Percentiles rank a stretch among this genome's conserved stretches.
Evolutionary conservation across 352 stramenopile species (phyloP).

Genomic region (Thalassiosira livingstoniorum): DNA sequence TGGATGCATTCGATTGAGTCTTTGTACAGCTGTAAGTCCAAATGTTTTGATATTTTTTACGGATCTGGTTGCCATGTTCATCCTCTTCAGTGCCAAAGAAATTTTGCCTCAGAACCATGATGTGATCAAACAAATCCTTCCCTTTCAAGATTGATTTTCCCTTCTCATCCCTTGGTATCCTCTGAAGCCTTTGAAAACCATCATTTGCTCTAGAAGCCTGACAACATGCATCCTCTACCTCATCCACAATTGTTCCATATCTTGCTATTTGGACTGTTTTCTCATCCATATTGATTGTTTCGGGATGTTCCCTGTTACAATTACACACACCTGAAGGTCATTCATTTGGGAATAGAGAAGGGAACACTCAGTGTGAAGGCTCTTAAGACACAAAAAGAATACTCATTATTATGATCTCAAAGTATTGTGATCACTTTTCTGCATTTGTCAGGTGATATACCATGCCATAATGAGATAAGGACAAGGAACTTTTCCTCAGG

Average conservation of each 20-base stretch:
- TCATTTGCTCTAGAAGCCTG: not conserved
- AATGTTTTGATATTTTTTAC: not conserved
- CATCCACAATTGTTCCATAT: not conserved
- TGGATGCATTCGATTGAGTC: not conserved
- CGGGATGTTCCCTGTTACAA: slow-evolving; percentile 7
- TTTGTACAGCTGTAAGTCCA: slow-evolving; percentile 4
- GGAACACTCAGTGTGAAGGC: slow-evolving; percentile 6
- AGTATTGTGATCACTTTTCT: slow-evolving; percentile 16
- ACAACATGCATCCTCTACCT: not conserved
- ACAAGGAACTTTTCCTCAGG: slow-evolving; percentile 12
- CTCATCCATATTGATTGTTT: slow-evolving; percentile 12
- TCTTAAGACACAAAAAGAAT: slow-evolving; percentile 2
- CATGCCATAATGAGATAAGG: slow-evolving; percentile 22
- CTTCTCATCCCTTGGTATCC: not conserved
- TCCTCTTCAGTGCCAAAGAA: not conserved
- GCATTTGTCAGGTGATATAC: slow-evolving; percentile 8
- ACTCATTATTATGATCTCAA: not conserved
- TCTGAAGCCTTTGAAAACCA: not conserved
- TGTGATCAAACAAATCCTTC: slow-evolving; percentile 15
- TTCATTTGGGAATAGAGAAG: slow-evolving; percentile 9
- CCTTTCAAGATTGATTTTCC: not conserved
- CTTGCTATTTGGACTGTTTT: not conserved
- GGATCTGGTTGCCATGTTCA: not conserved
- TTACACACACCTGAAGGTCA: slow-evolving; percentile 15
- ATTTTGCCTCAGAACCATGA: not conserved